Evolutionary conservation across 2,329 filamentous ascomycete species (phyloP).

Genomic region (Fusarium algeriense): DNA sequence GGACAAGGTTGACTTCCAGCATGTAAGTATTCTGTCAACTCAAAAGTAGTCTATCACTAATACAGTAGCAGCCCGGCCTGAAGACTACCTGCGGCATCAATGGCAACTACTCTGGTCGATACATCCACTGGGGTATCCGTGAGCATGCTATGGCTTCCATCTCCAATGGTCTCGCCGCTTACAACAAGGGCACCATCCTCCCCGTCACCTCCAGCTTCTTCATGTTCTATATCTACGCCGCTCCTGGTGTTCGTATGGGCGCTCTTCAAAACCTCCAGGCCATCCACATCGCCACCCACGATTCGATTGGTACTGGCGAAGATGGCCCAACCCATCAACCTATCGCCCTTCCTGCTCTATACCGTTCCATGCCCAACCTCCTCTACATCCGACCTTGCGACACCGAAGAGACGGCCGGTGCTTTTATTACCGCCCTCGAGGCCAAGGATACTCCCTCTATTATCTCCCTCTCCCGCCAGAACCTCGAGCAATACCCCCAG

Average conservation of each 20-base stretch:
- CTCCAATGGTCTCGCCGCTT: slow-evolving; percentile 71
- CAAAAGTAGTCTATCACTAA: not conserved
- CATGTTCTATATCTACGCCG: slow-evolving; percentile 72
- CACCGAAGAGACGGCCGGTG: slow-evolving; percentile 68
- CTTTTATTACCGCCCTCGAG: slow-evolving; percentile 63
- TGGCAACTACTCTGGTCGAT: slow-evolving; percentile 66
- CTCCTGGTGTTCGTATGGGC: slow-evolving; percentile 71
- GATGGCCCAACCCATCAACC: slow-evolving; percentile 74
- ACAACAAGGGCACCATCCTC: slow-evolving; percentile 65
- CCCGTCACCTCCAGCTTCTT: slow-evolving; percentile 71
- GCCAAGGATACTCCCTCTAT: slow-evolving; percentile 58
- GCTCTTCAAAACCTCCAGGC: slow-evolving; percentile 66
- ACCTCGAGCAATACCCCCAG: slow-evolving; percentile 55
- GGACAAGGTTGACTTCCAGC: slow-evolving; percentile 63
- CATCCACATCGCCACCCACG: slow-evolving; percentile 72
- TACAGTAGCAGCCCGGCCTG: slow-evolving; percentile 49
- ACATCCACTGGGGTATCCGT: slow-evolving; percentile 71
- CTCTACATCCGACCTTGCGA: slow-evolving; percentile 71
- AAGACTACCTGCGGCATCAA: slow-evolving; percentile 62
- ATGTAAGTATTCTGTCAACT: slow-evolving; percentile 44
- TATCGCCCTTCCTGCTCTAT: slow-evolving; percentile 67
- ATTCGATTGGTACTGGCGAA: slow-evolving; percentile 70
- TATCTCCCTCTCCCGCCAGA: slow-evolving; percentile 62
- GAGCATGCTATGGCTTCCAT: slow-evolving; percentile 72
- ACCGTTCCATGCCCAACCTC: slow-evolving; percentile 72